A percentile compares a stretch with the other conserved stretches of the same genome.
Evolutionary conservation across 2,329 filamentous ascomycete species (phyloP).

Genomic region (Aspergillus quadrilineatus): DNA sequence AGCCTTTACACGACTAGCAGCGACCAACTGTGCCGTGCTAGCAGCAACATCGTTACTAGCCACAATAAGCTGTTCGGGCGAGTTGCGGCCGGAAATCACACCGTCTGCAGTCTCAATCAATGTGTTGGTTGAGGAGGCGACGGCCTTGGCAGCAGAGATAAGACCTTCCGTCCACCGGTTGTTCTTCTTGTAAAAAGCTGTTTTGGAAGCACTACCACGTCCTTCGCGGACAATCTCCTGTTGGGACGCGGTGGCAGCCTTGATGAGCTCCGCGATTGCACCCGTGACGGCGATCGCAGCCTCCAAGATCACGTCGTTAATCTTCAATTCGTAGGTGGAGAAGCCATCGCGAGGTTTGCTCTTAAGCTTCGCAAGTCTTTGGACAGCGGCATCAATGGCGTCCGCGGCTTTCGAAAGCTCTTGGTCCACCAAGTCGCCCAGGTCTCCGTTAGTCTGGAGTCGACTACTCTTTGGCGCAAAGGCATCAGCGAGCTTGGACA

Average conservation of each 20-base stretch:
- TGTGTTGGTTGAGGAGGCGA: conserved; percentile 88
- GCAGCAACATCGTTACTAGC: conserved; percentile 96
- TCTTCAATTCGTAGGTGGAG: conserved; percentile 92
- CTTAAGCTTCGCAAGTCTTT: conserved; percentile 84
- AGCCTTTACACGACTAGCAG: conserved; percentile 92
- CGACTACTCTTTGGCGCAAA: conserved; percentile 87
- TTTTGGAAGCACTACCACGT: conserved; percentile 78
- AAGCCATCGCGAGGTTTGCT: conserved; percentile 96
- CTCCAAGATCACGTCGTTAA: conserved; percentile 92
- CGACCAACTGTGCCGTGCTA: conserved; percentile 93
- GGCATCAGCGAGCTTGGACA: conserved; percentile 88
- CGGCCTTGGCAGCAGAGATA: conserved; percentile 95
- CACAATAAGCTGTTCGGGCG: conserved; percentile 94
- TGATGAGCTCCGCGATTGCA: conserved; percentile 91
- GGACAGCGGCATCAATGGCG: conserved; percentile 88
- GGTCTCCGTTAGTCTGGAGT: conserved; percentile 74
- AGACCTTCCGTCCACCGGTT: conserved; percentile 98
- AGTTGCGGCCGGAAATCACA: conserved; percentile 87
- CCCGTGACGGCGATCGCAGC: conserved; percentile 91
- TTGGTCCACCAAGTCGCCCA: conserved; percentile 88
- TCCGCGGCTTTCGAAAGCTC: conserved; percentile 93
- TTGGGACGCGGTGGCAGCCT: conserved; percentile 87
- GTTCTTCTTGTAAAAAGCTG: conserved; percentile 99
- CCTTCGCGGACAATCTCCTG: conserved; percentile 96
- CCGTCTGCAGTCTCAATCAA: conserved; percentile 98